Evolutionary conservation across 345 rosid species (phyloP), one percentile per base, ranked within the genome.

Genomic region (Excoecaria agallocha): DNA sequence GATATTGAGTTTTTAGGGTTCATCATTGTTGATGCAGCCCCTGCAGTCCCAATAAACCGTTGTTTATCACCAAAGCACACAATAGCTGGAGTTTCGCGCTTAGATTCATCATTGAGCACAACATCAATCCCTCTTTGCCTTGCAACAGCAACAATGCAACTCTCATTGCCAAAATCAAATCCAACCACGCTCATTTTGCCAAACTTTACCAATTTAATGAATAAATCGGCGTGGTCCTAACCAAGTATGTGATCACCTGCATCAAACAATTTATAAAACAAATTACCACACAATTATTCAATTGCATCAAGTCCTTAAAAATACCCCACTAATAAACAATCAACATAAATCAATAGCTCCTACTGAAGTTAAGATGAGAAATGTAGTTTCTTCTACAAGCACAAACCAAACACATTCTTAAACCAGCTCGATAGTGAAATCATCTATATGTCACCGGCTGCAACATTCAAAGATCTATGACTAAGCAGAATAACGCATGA

Each of bases 101-200:
- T 95, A 0, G 99, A 95, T 77, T 95, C 99, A 84, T 95, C 97
- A 55, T 95, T 95, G 57, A 95, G 98, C 73, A 95, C 99, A 3
- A 95, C 99, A 70, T 95, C 99, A 56, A 95, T 95, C 59, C 99
- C 98, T 79, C 99, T 89, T 76, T 95, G 99, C 85, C 99, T 87
- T 0, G 99, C 99, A 73, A 95, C 99, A 48, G 99, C 99, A 54
- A 96, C 99, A 78, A 93, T 80, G 79, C 98, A 84, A 73, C 86
- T 96, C 87, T 96, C 99, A 64, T 96, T 96, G 52, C 99, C 99
- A 58, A 93, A 87, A 82, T 96, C 99, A 81, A 96, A 93, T 30
- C 99, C 99, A 12, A 93, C 97, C 60, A 96, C 99, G 17, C 99
- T 96, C 99, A 96, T 96, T 69, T 71, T 90, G 20, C 49, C 52